These are phyloP conservation scores for Pseudotulostoma volvatum DNA, from an alignment of 495 filamentous ascomycete genomes.

Conservation along the genomic window DNA sequence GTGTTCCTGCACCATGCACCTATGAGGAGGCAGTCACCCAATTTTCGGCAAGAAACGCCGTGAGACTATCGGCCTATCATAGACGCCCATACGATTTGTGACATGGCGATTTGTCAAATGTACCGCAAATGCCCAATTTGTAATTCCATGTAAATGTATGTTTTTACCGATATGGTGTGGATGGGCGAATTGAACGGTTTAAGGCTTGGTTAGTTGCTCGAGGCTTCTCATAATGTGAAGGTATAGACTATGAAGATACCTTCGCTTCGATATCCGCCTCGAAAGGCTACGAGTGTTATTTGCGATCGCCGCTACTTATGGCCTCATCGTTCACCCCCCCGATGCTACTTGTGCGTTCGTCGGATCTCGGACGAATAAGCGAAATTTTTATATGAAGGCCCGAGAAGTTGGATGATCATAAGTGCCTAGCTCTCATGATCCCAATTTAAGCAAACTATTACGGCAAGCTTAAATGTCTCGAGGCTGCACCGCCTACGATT, in stretches of 20 bases:
- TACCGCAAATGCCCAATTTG: not conserved
- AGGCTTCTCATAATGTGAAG: constrained; percentile 10
- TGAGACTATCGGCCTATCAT: not conserved
- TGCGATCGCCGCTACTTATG: not conserved
- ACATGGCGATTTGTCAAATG: not conserved
- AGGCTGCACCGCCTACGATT: too few relatives aligned
- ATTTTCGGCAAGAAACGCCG: not conserved
- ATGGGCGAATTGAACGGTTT: constrained; percentile 5
- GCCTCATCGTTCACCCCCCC: not conserved
- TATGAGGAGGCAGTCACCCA: not conserved
- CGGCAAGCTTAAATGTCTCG: too few relatives aligned
- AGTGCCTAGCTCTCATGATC: not conserved
- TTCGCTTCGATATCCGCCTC: constrained; percentile 4
- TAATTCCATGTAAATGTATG: constrained; percentile 9
- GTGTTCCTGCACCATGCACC: not conserved
- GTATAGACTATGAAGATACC: constrained; percentile 13
- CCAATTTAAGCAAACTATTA: too few relatives aligned
- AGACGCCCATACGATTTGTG: not conserved
- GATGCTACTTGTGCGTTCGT: not conserved
- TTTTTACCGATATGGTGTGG: constrained; percentile 7
- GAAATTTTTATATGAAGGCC: not conserved
- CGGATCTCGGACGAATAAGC: not conserved
- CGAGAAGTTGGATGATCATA: not conserved
- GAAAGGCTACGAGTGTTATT: not conserved
- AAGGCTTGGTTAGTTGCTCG: constrained; percentile 11